Conservation (phyloP, 495 filamentous ascomycete species). For the Neurospora cerealis region DNA sequence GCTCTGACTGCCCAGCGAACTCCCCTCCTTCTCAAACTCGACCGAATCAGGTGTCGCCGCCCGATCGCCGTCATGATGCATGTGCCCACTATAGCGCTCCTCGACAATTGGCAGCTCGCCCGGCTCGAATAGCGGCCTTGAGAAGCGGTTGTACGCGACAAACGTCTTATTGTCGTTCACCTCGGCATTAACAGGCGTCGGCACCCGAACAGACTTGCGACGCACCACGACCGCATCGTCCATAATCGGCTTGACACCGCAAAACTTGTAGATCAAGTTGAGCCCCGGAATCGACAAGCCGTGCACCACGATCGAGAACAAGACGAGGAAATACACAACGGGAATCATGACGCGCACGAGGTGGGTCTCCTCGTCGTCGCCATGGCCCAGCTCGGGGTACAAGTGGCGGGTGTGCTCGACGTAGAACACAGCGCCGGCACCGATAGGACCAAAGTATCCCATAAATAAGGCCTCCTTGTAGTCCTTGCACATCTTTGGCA, state of each 20-base stretch:
- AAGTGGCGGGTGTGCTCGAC: conserved; percentile 50
- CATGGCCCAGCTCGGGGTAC: conserved; percentile 39
- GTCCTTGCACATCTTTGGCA: conserved; percentile 55
- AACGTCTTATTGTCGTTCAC: conserved; percentile 26
- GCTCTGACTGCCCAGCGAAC: background rate
- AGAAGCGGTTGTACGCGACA: conserved; percentile 49
- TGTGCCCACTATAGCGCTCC: background rate
- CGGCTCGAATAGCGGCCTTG: conserved; percentile 26
- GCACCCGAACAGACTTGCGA: conserved; percentile 38
- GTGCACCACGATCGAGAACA: conserved; percentile 49
- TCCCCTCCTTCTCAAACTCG: background rate
- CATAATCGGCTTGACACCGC: conserved; percentile 34
- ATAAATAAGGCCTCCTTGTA: conserved; percentile 62
- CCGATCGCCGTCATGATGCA: background rate
- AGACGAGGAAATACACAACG: conserved; percentile 49
- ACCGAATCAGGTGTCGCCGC: background rate
- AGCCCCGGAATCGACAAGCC: conserved; percentile 47
- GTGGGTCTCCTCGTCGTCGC: conserved; percentile 43
- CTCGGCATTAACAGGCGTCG: conserved; percentile 42
- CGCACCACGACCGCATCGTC: conserved; percentile 43
- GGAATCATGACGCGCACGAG: conserved; percentile 40
- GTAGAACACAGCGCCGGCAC: conserved; percentile 80
- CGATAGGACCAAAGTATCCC: conserved; percentile 87
- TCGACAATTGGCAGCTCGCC: conserved; percentile 14
- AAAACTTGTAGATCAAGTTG: conserved; percentile 35